Conservation (phyloP, 768 basidiomycete species). For the Coprinellus micaceus region DNA sequence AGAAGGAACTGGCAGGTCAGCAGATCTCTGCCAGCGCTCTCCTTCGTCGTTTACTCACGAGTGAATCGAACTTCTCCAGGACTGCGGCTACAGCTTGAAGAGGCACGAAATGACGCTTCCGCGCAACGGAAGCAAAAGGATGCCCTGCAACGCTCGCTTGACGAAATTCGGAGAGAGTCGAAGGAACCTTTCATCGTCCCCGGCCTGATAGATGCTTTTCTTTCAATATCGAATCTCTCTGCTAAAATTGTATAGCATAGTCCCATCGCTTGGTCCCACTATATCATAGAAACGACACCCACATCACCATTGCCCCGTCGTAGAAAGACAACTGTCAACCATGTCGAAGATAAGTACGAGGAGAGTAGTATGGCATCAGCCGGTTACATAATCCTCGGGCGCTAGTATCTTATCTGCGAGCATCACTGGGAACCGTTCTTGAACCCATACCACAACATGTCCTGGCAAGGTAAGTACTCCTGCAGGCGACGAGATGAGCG, state of each 20-base stretch:
- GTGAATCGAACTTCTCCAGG: no score
- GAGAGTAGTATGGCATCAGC: no score
- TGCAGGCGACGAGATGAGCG: background rate
- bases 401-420: constrained; percentile 2
- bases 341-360: no score
- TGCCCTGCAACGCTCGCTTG: constrained; percentile 42
- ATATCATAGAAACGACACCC: constrained; percentile 1
- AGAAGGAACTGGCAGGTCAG: background rate
- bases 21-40: background rate
- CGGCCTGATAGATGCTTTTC: constrained; percentile 51
- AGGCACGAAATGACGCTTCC: constrained; percentile 18
- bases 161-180: constrained; percentile 49
- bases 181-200: constrained; percentile 54
- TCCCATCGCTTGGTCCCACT: background rate
- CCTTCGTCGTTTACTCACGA: background rate
- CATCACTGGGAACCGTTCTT: constrained; percentile 6
- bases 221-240: constrained; percentile 34
- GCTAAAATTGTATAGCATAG: background rate
- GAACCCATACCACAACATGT: constrained; percentile 39
- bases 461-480: constrained; percentile 58
- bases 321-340: no score
- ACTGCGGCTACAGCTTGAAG: background rate
- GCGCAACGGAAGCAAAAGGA: constrained; percentile 32
- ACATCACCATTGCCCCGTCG: no score
- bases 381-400: background rate